Conservation (phyloP, 2,329 filamentous ascomycete species). For the Cadophora malorum region DNA sequence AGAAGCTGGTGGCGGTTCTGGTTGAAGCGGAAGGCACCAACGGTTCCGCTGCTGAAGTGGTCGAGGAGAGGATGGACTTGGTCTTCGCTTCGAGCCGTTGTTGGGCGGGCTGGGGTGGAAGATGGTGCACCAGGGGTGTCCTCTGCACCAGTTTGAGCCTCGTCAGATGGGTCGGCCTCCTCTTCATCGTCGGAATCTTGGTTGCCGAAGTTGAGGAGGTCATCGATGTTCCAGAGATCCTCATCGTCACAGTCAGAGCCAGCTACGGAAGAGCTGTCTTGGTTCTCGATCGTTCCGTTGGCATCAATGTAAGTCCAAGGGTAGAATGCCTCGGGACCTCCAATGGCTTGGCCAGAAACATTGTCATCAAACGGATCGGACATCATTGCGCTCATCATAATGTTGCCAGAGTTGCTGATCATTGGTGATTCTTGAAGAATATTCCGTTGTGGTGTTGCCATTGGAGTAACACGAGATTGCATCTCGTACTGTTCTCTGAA, state of each 20-base stretch:
- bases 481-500: constrained; percentile 20
- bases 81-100: constrained; percentile 56
- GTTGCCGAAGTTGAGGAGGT: constrained; percentile 74
- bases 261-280: constrained; percentile 58
- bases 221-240: constrained; percentile 69
- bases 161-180: constrained; percentile 47
- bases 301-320: constrained; percentile 63
- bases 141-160: constrained; percentile 13
- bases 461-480: constrained; percentile 33
- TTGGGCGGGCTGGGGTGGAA: constrained; percentile 58
- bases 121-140: constrained; percentile 46
- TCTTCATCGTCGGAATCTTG: constrained; percentile 65
- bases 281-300: constrained; percentile 59
- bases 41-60: constrained; percentile 71
- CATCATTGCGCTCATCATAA: constrained; percentile 74
- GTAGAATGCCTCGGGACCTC: constrained; percentile 78
- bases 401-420: constrained; percentile 70
- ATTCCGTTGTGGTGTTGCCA: constrained; percentile 12
- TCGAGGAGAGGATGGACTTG: constrained; percentile 62
- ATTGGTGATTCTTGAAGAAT: constrained; percentile 53
- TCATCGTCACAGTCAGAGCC: constrained; percentile 64
- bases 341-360: constrained; percentile 64
- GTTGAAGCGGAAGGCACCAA: constrained; percentile 77
- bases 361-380: constrained; percentile 33
- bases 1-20: constrained; percentile 60